A percentile compares a stretch with the other conserved stretches of the same genome.
Evolutionary conservation across 2,329 filamentous ascomycete species (phyloP).

Genomic region (Spiromastix sp.): DNA sequence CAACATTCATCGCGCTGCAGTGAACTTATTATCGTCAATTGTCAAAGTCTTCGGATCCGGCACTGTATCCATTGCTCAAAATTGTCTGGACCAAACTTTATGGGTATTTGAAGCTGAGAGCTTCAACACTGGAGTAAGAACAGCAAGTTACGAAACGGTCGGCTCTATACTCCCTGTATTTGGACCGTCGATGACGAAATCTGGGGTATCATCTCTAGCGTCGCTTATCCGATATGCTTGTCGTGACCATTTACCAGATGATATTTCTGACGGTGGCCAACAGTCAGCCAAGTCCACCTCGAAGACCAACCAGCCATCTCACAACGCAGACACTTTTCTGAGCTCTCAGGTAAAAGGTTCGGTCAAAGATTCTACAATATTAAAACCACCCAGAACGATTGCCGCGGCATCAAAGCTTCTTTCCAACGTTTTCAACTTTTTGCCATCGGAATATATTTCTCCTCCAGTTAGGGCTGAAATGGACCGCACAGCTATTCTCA

Average conservation of each 20-base stretch:
- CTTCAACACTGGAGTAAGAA: slow-evolving; percentile 44
- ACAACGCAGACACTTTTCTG: slow-evolving; percentile 65
- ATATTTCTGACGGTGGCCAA: slow-evolving; percentile 27
- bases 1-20: slow-evolving; percentile 59
- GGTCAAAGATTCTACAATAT: slow-evolving; percentile 16
- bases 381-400: slow-evolving; percentile 30
- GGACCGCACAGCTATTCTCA: slow-evolving; percentile 71
- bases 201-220: slow-evolving; percentile 53
- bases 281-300: slow-evolving; percentile 19
- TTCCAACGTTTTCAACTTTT: slow-evolving; percentile 47
- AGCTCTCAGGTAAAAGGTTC: slow-evolving; percentile 27
- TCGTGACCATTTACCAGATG: slow-evolving; percentile 53
- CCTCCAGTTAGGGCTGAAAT: slow-evolving; percentile 62
- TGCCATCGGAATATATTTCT: slow-evolving; percentile 59
- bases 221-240: slow-evolving; percentile 59
- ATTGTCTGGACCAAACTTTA: slow-evolving; percentile 58
- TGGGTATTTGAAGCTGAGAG: slow-evolving; percentile 56
- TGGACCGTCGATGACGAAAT: slow-evolving; percentile 57
- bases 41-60: slow-evolving; percentile 48
- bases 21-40: slow-evolving; percentile 52
- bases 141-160: slow-evolving; percentile 50
- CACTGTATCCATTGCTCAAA: slow-evolving; percentile 50
- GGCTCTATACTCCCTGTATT: slow-evolving; percentile 48
- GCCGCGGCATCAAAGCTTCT: slow-evolving; percentile 53
- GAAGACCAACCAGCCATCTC: slow-evolving; percentile 31